phyloP scores from a whole-genome alignment of 2,329 filamentous ascomycete species.

The Aspergillus carbonarius region DNA sequence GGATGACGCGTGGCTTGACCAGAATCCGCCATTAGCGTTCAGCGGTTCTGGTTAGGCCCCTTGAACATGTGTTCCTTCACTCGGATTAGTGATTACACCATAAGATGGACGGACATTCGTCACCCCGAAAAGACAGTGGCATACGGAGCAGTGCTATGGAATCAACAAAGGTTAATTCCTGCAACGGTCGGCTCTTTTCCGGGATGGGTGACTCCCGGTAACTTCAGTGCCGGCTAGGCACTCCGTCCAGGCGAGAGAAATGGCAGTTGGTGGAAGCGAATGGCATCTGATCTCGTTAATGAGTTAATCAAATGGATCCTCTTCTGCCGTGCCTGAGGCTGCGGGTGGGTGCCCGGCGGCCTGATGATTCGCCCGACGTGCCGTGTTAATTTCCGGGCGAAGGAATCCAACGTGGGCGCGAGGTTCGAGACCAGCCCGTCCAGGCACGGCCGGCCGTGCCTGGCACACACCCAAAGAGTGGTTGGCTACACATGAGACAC shows the following conservation, averaged over 20 bases:
- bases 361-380: neutral
- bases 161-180: neutral
- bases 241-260: neutral
- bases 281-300: constrained; percentile 2
- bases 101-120: neutral
- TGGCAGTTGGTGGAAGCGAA: neutral
- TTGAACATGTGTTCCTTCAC: neutral
- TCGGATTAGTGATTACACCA: neutral
- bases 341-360: neutral
- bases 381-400: constrained; percentile 9
- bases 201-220: neutral
- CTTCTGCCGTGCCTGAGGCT: neutral
- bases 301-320: constrained; percentile 1
- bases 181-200: neutral
- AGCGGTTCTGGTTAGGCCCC: neutral
- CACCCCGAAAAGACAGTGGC: neutral
- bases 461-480: neutral
- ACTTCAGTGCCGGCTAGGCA: neutral
- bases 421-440: constrained; percentile 3
- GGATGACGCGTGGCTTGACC: constrained; percentile 1
- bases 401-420: constrained; percentile 6
- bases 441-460: constrained; percentile 1
- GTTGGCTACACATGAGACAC: neutral
- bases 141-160: neutral
- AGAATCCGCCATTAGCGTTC: neutral